These are phyloP conservation scores for Kluyveromyces starmeri DNA, from an alignment of 805 yeast species.

Conservation along the genomic window DNA sequence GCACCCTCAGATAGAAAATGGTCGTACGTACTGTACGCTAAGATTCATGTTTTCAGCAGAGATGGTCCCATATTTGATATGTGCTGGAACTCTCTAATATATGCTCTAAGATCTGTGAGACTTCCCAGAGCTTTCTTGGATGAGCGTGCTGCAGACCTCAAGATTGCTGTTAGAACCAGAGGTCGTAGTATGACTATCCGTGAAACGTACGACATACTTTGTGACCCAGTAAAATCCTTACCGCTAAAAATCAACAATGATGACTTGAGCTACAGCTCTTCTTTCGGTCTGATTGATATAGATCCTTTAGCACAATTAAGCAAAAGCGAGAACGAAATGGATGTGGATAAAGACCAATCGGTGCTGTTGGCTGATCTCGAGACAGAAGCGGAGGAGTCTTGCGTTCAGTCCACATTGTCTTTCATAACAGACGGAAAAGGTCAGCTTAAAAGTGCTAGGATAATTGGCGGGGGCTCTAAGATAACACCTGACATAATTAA, in stretches of 20 bases:
- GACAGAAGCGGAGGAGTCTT: conserved; percentile 74
- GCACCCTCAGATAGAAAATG: conserved; percentile 34
- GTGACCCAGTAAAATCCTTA: conserved; percentile 39
- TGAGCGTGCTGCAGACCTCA: conserved; percentile 46
- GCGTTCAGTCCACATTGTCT: conserved; percentile 45
- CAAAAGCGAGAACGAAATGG: conserved; percentile 29
- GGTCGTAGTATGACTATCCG: conserved; percentile 40
- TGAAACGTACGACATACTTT: conserved; percentile 44
- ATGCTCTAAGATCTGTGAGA: conserved; percentile 49
- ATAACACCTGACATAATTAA: conserved; percentile 40
- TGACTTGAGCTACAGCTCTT: conserved; percentile 36
- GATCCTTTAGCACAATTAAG: conserved; percentile 29
- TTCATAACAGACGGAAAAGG: conserved; percentile 28
- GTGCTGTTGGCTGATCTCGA: conserved; percentile 65
- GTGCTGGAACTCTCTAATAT: conserved; percentile 58
- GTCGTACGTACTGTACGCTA: conserved; percentile 58
- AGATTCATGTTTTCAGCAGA: conserved; percentile 67
- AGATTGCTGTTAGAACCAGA: conserved; percentile 44
- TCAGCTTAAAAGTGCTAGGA: conserved; percentile 35
- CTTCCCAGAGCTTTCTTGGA: conserved; percentile 65
- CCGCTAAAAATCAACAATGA: conserved; percentile 33
- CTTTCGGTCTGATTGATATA: conserved; percentile 50
- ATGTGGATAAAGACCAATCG: conserved; percentile 22
- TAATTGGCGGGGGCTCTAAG: conserved; percentile 41
- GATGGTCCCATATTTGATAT: conserved; percentile 76